Percentiles rank a stretch among this genome's conserved stretches.
phyloP scores from a whole-genome alignment of 2,329 filamentous ascomycete species.

The Acephala macrosclerotiorum region DNA sequence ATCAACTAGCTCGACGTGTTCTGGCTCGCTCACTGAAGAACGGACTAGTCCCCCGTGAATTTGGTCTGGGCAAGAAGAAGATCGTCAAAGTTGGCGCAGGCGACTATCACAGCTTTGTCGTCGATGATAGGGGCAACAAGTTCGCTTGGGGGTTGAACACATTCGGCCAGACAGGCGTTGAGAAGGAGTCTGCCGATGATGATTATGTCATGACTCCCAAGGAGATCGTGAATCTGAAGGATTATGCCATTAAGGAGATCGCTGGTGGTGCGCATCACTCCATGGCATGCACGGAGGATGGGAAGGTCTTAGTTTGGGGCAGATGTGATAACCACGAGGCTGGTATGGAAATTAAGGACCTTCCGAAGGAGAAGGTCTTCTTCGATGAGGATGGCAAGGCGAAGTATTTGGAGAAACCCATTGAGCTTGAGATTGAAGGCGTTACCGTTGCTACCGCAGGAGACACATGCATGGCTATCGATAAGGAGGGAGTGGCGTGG shows the following conservation, averaged over 20 bases:
- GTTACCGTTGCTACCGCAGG: conserved; percentile 69
- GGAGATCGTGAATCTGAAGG: conserved; percentile 68
- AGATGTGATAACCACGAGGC: conserved; percentile 61
- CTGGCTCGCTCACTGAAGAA: conserved; percentile 37
- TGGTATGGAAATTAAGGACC: conserved; percentile 62
- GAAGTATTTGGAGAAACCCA: conserved; percentile 76
- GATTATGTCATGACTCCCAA: conserved; percentile 78
- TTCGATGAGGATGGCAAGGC: conserved; percentile 69
- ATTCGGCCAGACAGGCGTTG: conserved; percentile 80
- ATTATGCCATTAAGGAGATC: conserved; percentile 70
- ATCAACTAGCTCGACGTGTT: conserved; percentile 65
- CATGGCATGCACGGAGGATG: conserved; percentile 63
- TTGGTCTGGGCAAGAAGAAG: conserved; percentile 43
- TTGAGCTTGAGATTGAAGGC: conserved; percentile 61
- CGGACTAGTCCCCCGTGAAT: conserved; percentile 41
- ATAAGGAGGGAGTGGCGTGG: conserved; percentile 72
- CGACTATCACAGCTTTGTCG: conserved; percentile 82
- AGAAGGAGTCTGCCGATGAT: conserved; percentile 68
- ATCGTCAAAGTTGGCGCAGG: conserved; percentile 59
- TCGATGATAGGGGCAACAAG: conserved; percentile 71
- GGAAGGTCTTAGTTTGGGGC: conserved; percentile 67
- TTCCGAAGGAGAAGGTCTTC: conserved; percentile 65
- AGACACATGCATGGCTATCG: conserved; percentile 78
- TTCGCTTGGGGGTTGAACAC: conserved; percentile 89
- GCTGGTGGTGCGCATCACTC: conserved; percentile 82